Evolutionary conservation across 2,329 filamentous ascomycete genomes (phyloP).

Genomic region (Trichoderma sp.): DNA sequence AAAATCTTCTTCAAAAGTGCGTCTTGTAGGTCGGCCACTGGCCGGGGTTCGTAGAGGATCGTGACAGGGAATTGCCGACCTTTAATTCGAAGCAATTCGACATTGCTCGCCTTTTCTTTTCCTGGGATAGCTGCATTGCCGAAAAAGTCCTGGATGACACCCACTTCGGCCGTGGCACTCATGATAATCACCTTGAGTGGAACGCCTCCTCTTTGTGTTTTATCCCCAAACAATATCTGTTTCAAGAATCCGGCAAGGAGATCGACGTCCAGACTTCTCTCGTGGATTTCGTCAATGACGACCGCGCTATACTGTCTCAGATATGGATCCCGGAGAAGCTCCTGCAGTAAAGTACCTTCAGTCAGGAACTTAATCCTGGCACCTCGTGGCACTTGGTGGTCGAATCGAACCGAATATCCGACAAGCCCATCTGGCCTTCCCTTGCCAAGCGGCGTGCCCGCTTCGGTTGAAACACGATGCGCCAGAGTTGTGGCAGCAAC

Average conservation of each 20-base stretch:
- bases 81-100: slow-evolving; percentile 66
- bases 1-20: slow-evolving; percentile 79
- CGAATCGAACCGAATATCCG: slow-evolving; percentile 94
- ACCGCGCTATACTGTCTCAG: slow-evolving; percentile 85
- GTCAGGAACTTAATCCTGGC: slow-evolving; percentile 92
- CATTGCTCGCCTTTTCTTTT: slow-evolving; percentile 25
- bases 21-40: slow-evolving; percentile 80
- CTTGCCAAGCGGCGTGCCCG: slow-evolving; percentile 54
- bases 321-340: slow-evolving; percentile 82
- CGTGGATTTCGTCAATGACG: slow-evolving; percentile 95
- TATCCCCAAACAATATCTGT: slow-evolving; percentile 66
- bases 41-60: slow-evolving; percentile 69
- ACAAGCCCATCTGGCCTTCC: slow-evolving; percentile 56
- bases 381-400: slow-evolving; percentile 79
- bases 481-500: slow-evolving; percentile 93
- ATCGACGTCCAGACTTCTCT: slow-evolving; percentile 93
- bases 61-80: slow-evolving; percentile 87
- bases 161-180: slow-evolving; percentile 93
- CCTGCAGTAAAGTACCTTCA: slow-evolving; percentile 93
- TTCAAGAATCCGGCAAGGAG: slow-evolving; percentile 85
- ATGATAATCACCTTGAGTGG: slow-evolving; percentile 90
- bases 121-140: slow-evolving; percentile 32
- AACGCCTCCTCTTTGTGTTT: slow-evolving; percentile 66
- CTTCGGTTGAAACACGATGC: slow-evolving; percentile 80
- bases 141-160: slow-evolving; percentile 78